A percentile compares a stretch with the other conserved stretches of the same genome.
These are phyloP conservation scores for Penicillium sp. DNA, from an alignment of 2,329 filamentous ascomycete species.

Conservation along the genomic window DNA sequence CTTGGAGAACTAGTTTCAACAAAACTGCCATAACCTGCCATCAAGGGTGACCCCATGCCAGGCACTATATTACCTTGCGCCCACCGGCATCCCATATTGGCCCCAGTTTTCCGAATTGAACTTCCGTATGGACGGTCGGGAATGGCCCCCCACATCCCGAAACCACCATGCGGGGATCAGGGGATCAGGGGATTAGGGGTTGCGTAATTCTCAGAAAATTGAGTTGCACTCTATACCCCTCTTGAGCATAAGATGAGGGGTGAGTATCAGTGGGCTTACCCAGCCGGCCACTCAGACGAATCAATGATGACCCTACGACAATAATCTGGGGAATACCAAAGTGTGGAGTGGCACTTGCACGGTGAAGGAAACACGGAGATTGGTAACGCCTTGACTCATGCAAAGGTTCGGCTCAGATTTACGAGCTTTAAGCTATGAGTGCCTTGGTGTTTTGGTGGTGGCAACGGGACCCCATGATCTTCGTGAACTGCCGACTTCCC, in stretches of 20 bases:
- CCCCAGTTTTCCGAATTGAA: background rate
- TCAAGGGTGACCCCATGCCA: background rate
- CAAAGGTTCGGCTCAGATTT: background rate
- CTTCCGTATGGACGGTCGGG: conserved; percentile 4
- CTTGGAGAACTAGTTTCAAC: background rate
- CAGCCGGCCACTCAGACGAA: background rate
- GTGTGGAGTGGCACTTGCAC: background rate
- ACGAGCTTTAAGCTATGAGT: background rate
- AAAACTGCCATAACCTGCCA: too few relatives aligned
- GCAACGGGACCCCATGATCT: background rate
- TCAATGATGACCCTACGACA: background rate
- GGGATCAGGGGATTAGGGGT: background rate
- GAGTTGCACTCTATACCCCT: background rate
- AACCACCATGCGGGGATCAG: background rate
- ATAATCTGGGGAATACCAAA: background rate
- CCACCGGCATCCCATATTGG: background rate
- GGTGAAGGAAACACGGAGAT: background rate
- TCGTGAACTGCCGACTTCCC: background rate
- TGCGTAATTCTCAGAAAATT: background rate
- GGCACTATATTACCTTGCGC: background rate
- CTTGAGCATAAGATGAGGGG: background rate
- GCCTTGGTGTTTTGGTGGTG: background rate
- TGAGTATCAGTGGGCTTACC: too few relatives aligned
- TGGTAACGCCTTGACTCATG: background rate
- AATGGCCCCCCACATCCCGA: conserved; percentile 20